Conservation (phyloP, 225 moss, liverwort and hornwort species). For the Bryoerythrophyllum caledonicum region DNA sequence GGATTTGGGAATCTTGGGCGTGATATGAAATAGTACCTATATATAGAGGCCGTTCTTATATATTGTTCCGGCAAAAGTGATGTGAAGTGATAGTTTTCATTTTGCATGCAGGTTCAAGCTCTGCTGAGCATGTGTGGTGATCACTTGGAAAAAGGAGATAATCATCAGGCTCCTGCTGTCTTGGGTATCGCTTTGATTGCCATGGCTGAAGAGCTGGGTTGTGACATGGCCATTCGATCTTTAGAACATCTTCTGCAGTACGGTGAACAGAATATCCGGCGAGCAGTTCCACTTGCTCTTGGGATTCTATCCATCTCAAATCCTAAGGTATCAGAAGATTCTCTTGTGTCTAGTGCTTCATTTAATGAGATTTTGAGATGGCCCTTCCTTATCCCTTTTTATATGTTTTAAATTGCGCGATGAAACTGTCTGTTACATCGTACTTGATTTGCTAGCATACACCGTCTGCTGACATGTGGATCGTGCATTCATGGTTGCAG, state of each 20-base stretch:
- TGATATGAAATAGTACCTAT: conserved; percentile 13
- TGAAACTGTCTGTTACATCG: background rate
- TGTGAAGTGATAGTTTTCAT: background rate
- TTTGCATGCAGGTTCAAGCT: conserved; percentile 77
- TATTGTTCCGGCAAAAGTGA: conserved; percentile 2
- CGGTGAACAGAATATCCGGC: conserved; percentile 96
- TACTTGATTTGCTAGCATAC: background rate
- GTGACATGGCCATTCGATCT: conserved; percentile 98
- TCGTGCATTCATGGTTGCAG: conserved; percentile 53
- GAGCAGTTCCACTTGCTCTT: conserved; percentile 94
- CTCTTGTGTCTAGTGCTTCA: conserved; percentile 1
- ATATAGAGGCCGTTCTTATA: background rate
- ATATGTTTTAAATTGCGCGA: background rate
- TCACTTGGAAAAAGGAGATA: conserved; percentile 95
- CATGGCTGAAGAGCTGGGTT: conserved; percentile 98
- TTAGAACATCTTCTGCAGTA: conserved; percentile 97
- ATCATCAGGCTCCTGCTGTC: conserved; percentile 96
- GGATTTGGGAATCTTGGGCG: background rate
- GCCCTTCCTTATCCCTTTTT: background rate
- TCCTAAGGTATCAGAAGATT: conserved; percentile 62
- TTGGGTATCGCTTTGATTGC: conserved; percentile 96
- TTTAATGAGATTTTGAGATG: background rate
- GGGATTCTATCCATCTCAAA: conserved; percentile 92
- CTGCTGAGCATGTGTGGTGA: conserved; percentile 93
- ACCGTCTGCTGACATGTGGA: conserved; percentile 15